These are phyloP conservation scores for Gossypium schwendimanii DNA, from an alignment of 441 rosid genomes.

Conservation along the genomic window DNA sequence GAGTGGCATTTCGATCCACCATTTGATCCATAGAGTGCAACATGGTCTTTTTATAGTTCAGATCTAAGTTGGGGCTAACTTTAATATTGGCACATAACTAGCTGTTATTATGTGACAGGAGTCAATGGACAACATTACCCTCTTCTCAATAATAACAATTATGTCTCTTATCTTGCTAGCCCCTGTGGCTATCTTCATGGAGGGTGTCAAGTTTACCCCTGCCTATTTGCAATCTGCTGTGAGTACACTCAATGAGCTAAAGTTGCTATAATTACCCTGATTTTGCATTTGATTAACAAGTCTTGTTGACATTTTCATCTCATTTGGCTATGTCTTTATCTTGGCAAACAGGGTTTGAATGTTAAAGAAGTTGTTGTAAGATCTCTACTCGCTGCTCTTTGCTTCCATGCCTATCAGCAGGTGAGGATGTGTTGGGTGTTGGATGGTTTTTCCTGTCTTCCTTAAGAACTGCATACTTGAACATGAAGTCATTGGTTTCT, in stretches of 20 bases:
- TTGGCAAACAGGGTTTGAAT: conserved; percentile 66
- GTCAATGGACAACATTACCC: conserved; percentile 89
- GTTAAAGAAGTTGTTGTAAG: conserved; percentile 52
- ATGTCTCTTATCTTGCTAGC: conserved; percentile 74
- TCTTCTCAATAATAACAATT: conserved; percentile 84
- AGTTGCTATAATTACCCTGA: neutral
- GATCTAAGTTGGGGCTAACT: neutral
- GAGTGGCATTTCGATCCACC: neutral
- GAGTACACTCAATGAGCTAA: conserved; percentile 32
- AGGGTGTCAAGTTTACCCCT: conserved; percentile 90
- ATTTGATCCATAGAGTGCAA: neutral
- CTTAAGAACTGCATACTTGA: neutral
- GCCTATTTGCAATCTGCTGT: conserved; percentile 71
- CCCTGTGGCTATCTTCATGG: conserved; percentile 71
- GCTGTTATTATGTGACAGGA: conserved; percentile 42
- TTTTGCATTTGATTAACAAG: neutral
- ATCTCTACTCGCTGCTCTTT: conserved; percentile 78
- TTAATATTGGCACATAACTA: conserved; percentile 6
- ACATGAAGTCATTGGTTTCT: neutral
- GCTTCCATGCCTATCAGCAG: conserved; percentile 99
- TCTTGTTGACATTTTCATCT: neutral
- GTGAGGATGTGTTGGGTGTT: conserved; percentile 27
- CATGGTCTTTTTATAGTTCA: neutral
- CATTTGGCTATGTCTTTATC: neutral
- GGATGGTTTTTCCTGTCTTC: neutral